Evolutionary conservation across 1,284 basidiomycete species (phyloP), one percentile per base, ranked within the genome.

Genomic region (Malassezia dermatis): DNA sequence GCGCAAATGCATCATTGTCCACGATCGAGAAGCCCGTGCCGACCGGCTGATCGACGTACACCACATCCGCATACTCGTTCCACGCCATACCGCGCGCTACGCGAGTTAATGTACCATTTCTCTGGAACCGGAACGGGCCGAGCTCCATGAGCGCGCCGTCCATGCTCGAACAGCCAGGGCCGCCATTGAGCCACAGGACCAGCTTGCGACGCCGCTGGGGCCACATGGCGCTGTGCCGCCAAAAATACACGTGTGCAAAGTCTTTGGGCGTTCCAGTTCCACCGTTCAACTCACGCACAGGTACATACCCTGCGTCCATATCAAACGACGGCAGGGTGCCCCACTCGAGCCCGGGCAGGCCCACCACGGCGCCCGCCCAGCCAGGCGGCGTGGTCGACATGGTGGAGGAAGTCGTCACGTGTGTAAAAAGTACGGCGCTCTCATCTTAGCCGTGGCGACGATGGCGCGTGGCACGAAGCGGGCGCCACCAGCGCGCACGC

Each of bases 141-240:
- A 93, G 80, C 71, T 99, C 93, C 90, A 99, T 94, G 84, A 99
- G 86, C 30, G 90, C 80, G 5, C 93, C 93, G 68, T 98, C 93
- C 71, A 98, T 95, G 2, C 87, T 90, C 0, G 89, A 94, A 75
- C 93, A 98, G 34, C 94, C 93, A 17, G 89, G 91, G 17, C 88
- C 93, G 39, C 88, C 91, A 76, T 96, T 96, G 74, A 95, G 89
- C 93, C 93, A 98, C 70, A 96, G 88, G 67, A 96, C 81, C 12
- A 95, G 77, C 28, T 91, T 80, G 69, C 90, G 85, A 75, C 82
- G 88, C 44, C 12, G 30, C 67, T 93, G 89, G 8, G 80, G 80
- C 59, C 89, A 81, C 44, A 90, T 81, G 27, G 90, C 89, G 75
- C 90, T 88, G 31, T 89, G 80, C 76, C 96, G 81, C 58, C 94